phyloP scores from a whole-genome alignment of 768 basidiomycete genomes.

The Trametes elegans region DNA sequence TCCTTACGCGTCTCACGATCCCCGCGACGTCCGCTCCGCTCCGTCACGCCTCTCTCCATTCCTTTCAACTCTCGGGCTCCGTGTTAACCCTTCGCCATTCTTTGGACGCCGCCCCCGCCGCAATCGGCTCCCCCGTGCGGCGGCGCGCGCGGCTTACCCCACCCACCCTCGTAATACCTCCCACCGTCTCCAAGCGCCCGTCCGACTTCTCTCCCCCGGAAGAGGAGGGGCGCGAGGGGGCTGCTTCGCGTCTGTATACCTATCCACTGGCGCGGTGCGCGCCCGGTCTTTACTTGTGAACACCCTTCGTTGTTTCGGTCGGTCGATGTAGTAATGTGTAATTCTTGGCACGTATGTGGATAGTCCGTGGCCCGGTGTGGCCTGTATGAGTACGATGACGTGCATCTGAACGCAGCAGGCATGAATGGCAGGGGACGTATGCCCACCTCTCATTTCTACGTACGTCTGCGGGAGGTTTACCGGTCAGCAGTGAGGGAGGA shows the following conservation, averaged over 20 bases:
- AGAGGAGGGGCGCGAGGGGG: neutral
- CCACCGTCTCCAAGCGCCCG: neutral
- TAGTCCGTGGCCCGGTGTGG: neutral
- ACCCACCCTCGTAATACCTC: no score
- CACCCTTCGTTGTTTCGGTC: neutral
- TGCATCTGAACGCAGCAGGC: no score
- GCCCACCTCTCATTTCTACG: no score
- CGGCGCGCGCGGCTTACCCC: neutral
- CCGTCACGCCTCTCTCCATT: neutral
- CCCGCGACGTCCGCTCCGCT: neutral
- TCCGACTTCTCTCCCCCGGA: neutral
- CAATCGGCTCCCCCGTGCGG: no score
- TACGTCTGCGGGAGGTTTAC: no score
- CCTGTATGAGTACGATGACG: neutral
- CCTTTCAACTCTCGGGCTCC: neutral
- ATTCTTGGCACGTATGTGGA: neutral
- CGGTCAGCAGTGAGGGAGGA: no score
- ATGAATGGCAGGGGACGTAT: no score
- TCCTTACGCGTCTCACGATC: conserved; percentile 2
- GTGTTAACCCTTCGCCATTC: neutral
- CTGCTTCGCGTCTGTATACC: conserved; percentile 11
- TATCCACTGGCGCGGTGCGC: neutral
- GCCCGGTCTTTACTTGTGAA: conserved; percentile 6
- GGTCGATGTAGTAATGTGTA: neutral
- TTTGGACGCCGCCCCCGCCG: neutral